These are phyloP conservation scores for Aspergillus haitiensis DNA, from an alignment of 495 filamentous ascomycete species.

Conservation along the genomic window DNA sequence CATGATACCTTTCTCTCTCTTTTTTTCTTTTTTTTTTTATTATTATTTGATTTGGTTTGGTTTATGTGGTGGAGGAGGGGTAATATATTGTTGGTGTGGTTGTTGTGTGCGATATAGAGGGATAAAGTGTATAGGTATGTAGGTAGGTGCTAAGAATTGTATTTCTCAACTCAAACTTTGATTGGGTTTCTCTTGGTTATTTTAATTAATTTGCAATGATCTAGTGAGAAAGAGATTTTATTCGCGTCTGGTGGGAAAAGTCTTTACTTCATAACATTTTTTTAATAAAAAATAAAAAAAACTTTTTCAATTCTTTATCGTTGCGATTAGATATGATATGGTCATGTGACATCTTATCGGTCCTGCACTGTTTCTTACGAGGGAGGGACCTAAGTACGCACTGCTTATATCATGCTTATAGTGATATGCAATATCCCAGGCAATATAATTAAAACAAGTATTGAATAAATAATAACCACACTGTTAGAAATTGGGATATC, in stretches of 20 bases:
- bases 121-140: too few species aligned
- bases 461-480: conserved; percentile 10
- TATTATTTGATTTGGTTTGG: neutral
- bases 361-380: too few species aligned
- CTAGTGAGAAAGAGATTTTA: neutral
- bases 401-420: neutral
- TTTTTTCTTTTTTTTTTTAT: conserved; percentile 16
- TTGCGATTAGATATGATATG: conserved; percentile 31
- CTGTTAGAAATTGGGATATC: conserved; percentile 20
- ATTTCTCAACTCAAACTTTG: too few species aligned
- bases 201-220: too few species aligned
- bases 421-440: neutral
- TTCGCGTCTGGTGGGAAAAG: neutral
- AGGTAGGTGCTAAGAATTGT: too few species aligned
- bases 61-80: too few species aligned
- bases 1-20: conserved; percentile 10
- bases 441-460: conserved; percentile 6
- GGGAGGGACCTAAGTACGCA: too few species aligned
- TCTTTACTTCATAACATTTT: neutral
- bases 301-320: conserved; percentile 20
- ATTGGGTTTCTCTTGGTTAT: too few species aligned
- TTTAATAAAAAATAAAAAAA: neutral
- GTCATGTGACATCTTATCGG: conserved; percentile 22
- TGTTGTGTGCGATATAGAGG: too few species aligned
- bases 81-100: too few species aligned